Evolutionary conservation across 2,329 filamentous ascomycete genomes (phyloP).

Genomic region (Colletotrichum noveboracense): DNA sequence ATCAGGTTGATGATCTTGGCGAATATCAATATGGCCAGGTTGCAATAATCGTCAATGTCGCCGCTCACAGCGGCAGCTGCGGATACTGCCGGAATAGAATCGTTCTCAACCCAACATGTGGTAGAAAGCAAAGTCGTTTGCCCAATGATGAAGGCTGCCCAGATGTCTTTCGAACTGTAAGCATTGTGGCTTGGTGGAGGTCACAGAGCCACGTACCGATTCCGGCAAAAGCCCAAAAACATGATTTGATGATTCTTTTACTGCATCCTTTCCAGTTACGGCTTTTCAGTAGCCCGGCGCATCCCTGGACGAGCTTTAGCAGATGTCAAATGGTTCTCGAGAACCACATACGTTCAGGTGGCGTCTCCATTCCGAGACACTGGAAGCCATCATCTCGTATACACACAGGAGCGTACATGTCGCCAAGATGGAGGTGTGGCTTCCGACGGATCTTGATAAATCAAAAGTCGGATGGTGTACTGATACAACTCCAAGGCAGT

Average conservation of each 20-base stretch:
- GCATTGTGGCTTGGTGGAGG: neutral
- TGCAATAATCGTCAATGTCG: conserved; percentile 17
- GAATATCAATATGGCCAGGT: conserved; percentile 12
- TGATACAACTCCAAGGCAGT: conserved; percentile 18
- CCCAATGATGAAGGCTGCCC: conserved; percentile 13
- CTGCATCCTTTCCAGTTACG: conserved; percentile 1
- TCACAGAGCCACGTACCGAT: neutral
- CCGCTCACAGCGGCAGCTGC: neutral
- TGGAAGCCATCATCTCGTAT: conserved; percentile 22
- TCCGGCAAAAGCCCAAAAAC: conserved; percentile 20
- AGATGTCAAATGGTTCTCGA: neutral
- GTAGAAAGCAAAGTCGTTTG: conserved; percentile 18
- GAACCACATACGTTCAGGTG: neutral
- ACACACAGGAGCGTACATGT: conserved; percentile 18
- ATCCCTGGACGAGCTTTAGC: neutral
- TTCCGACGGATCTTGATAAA: conserved; percentile 12
- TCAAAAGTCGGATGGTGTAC: conserved; percentile 6
- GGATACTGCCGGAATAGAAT: conserved; percentile 3
- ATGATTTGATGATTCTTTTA: conserved; percentile 9
- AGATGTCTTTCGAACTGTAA: neutral
- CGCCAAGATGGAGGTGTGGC: neutral
- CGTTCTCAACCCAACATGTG: conserved; percentile 9
- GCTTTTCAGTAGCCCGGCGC: conserved; percentile 3
- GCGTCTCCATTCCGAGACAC: conserved; percentile 13
- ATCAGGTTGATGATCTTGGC: conserved; percentile 13